A percentile compares a stretch with the other conserved stretches of the same genome.
phyloP scores from a whole-genome alignment of 2,329 filamentous ascomycete species.

The Ascochyta koolunga region DNA sequence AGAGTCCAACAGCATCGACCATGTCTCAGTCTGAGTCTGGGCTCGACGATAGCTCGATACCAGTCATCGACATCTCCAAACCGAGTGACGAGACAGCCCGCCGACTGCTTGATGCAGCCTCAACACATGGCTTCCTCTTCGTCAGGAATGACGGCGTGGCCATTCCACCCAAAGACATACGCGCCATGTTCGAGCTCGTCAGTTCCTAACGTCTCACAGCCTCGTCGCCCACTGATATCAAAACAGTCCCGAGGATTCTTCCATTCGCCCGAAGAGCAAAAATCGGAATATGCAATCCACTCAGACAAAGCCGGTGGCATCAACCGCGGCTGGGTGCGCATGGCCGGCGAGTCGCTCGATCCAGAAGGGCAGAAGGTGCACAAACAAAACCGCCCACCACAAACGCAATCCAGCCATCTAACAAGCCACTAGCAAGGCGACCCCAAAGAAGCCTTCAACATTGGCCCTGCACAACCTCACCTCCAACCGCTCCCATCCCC shows the following conservation, averaged over 20 bases:
- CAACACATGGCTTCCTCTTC: slow-evolving; percentile 87
- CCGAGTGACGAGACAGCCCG: slow-evolving; percentile 65
- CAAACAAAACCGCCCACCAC: slow-evolving; percentile 38
- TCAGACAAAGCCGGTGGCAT: slow-evolving; percentile 61
- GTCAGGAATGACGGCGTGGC: slow-evolving; percentile 75
- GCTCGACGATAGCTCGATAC: slow-evolving; percentile 57
- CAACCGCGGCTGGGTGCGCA: slow-evolving; percentile 87
- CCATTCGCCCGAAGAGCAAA: slow-evolving; percentile 70
- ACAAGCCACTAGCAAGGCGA: slow-evolving; percentile 69
- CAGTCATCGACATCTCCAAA: slow-evolving; percentile 80
- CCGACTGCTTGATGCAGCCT: slow-evolving; percentile 77
- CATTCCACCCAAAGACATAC: slow-evolving; percentile 70
- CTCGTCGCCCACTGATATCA: not conserved
- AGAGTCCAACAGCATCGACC: not conserved
- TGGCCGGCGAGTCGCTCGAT: slow-evolving; percentile 88
- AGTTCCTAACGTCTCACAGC: slow-evolving; percentile 15
- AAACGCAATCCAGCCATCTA: slow-evolving; percentile 5
- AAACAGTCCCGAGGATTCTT: slow-evolving; percentile 75
- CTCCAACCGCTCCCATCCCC: slow-evolving; percentile 76
- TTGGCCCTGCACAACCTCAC: slow-evolving; percentile 72
- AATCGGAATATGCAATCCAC: slow-evolving; percentile 75
- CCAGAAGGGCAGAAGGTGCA: slow-evolving; percentile 78
- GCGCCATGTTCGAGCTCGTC: slow-evolving; percentile 77
- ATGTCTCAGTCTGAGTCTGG: slow-evolving; percentile 25
- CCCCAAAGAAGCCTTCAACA: slow-evolving; percentile 85